Evolutionary conservation across 169 alveolate species (phyloP).

Genomic region (Plasmodium falciparum): DNA sequence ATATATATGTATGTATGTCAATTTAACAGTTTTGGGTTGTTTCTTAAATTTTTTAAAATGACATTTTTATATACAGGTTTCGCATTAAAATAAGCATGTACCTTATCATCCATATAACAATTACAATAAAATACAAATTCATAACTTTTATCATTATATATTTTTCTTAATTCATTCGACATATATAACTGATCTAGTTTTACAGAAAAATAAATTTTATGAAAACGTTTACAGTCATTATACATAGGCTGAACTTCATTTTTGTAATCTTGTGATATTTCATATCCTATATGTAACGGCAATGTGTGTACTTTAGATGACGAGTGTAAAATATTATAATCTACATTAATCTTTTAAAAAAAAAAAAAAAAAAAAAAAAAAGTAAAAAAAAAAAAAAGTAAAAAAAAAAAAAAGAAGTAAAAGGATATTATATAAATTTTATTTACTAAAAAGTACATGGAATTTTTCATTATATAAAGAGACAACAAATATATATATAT

Average conservation of each 20-base stretch:
- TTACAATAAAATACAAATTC: constrained; percentile 79
- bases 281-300: constrained; percentile 77
- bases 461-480: background rate
- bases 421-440: background rate
- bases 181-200: constrained; percentile 61
- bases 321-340: constrained; percentile 22
- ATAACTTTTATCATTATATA: constrained; percentile 49
- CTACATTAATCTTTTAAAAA: constrained; percentile 13
- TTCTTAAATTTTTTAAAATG: constrained; percentile 39
- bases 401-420: background rate
- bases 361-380: background rate
- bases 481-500: background rate
- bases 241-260: constrained; percentile 76
- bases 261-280: constrained; percentile 14
- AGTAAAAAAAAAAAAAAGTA: background rate
- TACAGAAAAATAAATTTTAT: constrained; percentile 76
- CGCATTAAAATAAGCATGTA: constrained; percentile 53
- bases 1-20: background rate
- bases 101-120: constrained; percentile 68
- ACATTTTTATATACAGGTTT: constrained; percentile 15
- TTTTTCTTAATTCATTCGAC: constrained; percentile 65
- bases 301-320: constrained; percentile 10
- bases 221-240: constrained; percentile 80
- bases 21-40: constrained; percentile 39
- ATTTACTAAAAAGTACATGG: background rate